Evolutionary conservation across 352 stramenopile genomes (phyloP), one percentile per base, ranked within the genome.

Genomic region (Globisporangium megalacanthum): DNA sequence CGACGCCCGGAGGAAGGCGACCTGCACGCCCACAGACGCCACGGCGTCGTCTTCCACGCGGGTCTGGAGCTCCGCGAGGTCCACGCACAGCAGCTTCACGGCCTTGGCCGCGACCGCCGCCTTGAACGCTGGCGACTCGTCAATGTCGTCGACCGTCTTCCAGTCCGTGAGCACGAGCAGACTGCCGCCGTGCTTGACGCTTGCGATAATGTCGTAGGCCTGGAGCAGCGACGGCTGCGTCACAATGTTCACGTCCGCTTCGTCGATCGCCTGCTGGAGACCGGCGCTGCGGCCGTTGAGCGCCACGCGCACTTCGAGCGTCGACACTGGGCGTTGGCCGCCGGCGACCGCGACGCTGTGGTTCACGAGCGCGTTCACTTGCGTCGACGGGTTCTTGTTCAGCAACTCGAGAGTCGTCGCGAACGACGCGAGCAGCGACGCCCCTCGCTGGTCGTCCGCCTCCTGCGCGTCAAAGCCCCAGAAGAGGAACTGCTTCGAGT

Each of bases 401-500:
- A 89, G 62, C 49, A 86, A 51, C 45, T 70, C 54, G 33, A 89
- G 62, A 39, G 75, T 85, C 47, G 66, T 60, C 22, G 56, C 39
- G 56, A 85, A 87, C 36, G 61, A 52, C 22, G 53, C 53, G 33
- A 61, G 69, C 13, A 83, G 66, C 20, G 67, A 51, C 0, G 58
- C 64, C 36, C 70, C 68, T 46, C 73, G 71, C 56, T 77, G 52
- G 20, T 82, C 74, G 33, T 88, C 71, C 49, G 80, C 85, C 37
- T 89, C 74, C 36, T 88, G 71, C 49, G 80, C 85, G 41, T 89
- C 85, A 62, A 91, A 96, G 41, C 88, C 86, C 70, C 79, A 97
- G 63, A 97, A 90, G 50, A 97, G 73, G 68, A 87, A 96, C 66
- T 97, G 85, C 56, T 91, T 96, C 10, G 85, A 80, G 65, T 79